Percentiles rank a stretch among this genome's conserved stretches.
Evolutionary conservation across 805 yeast genomes (phyloP).

Genomic region (Kluyveromyces siamensis): DNA sequence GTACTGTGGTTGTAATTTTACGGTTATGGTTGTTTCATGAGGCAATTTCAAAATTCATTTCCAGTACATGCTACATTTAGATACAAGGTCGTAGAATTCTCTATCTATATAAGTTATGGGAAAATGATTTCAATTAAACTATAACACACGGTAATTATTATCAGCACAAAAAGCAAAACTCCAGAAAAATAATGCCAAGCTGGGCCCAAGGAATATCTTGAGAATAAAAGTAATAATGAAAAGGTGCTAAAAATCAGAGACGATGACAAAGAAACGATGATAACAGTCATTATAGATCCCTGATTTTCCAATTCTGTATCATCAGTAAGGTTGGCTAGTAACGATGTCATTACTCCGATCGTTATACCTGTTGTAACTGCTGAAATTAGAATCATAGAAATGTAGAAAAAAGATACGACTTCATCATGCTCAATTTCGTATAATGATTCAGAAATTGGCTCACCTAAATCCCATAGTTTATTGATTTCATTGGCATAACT

Average conservation of each 20-base stretch:
- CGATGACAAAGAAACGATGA: slow-evolving; percentile 16
- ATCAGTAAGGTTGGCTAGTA: slow-evolving; percentile 16
- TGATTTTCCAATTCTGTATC: slow-evolving; percentile 16
- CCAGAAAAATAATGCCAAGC: slow-evolving; percentile 25
- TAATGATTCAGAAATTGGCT: slow-evolving; percentile 17
- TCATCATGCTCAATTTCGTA: slow-evolving; percentile 26
- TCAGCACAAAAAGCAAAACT: slow-evolving; percentile 17
- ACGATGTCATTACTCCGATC: slow-evolving; percentile 17
- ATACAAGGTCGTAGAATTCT: not conserved
- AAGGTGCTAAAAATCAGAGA: slow-evolving; percentile 18
- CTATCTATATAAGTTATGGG: slow-evolving; percentile 1
- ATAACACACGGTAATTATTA: slow-evolving; percentile 24
- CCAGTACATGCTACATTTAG: too few species aligned
- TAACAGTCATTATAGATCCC: slow-evolving; percentile 10
- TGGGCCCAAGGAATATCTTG: slow-evolving; percentile 24
- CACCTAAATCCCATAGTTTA: slow-evolving; percentile 11
- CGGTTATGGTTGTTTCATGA: too few species aligned
- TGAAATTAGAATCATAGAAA: slow-evolving; percentile 18
- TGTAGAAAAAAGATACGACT: slow-evolving; percentile 22
- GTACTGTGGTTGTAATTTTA: not conserved
- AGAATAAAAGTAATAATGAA: slow-evolving; percentile 21
- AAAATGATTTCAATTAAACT: slow-evolving; percentile 22
- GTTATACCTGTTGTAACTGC: slow-evolving; percentile 22
- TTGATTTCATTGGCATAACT: slow-evolving; percentile 11
- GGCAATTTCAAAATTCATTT: too few species aligned